Base-by-base conservation (phyloP, 352 stramenopile species). In the Stephanocyclus meneghinianus region DNA sequence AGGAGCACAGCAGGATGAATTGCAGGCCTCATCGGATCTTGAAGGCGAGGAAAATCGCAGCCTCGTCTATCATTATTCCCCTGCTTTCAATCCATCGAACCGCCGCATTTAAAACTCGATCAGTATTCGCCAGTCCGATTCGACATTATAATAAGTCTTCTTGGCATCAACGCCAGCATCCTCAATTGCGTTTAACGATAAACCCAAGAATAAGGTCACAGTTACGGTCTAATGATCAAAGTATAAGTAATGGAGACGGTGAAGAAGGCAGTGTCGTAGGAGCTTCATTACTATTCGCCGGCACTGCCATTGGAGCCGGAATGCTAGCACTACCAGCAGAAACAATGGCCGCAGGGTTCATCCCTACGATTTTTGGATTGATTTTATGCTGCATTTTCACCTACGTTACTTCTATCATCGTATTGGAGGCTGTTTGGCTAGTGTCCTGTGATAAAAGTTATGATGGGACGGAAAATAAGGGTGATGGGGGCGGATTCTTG, bases 281-380 rank as follows among this genome's bases (percentile, higher is more conserved):
- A 13, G 80, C 80, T 30, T 87, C 80, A 7, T 51, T 87, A 48
- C 60, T 90, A 4, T 86, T 90, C 32, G 84, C 81, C 50, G 78
- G 76, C 0, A 90, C 80, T 45, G 81, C 70, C n/a, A 76, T 92
- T 21, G 88, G 88, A 16, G 88, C 88, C 15, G 88, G 88, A 8
- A 87, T 91, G 44, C 67, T 93, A 47, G 88, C 88, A n/a, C 63
- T 93, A 16, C 88, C 88, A 5, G 73, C 82, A 18, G 86, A 89
- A 71, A 93, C 88, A 16, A 18, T 83, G 3, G 47, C 68, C 44
- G 76, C 86, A 10, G 88, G 88, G 15, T 88, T 91, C 47, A 59
- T 90, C 13, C 84, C 87, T 15, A 88, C 83, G 21, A 78, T 79
- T 10, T 72, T 85, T 57, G 76, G 73, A 13, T 71, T 93, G 11